Base-by-base conservation (phyloP, 257 asterid species). In the Solanum tarijense region DNA sequence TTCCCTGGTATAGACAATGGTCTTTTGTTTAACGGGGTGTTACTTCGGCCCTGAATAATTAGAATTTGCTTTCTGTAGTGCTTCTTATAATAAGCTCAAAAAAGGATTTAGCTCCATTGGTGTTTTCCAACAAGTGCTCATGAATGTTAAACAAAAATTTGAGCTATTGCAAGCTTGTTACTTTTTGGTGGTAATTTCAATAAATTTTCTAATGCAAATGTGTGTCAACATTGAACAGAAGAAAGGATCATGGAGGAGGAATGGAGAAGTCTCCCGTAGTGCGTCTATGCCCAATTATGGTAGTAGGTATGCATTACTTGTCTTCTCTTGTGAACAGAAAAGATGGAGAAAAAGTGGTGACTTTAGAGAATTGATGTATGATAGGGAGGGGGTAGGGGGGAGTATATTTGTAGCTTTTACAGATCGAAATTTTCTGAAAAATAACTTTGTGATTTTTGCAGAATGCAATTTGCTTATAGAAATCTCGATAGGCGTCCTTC, bases 191-290 rank as follows among this genome's bases (percentile, higher is more conserved):
- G 43, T 87, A 58, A 62, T 39, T 34, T 48, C 71, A 36, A 76
- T 82, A 55, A 48, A 39, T 68, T 79, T 58, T 79, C 32, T 65
- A 62, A n/a, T 4, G 0, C 82, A 69, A 55, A 87, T 88, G 69
- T 91, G 68, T 72, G 91, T 38, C 91, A 81, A 87, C 87, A 88
- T 91, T 89, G 88, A 88, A 92, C 98, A 97, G 99, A 94, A 94
- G 92, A 94, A 93, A 88, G 92, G 97, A 87, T 90, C 98, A 34
- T 41, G 94, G 94, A 89, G 90, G 88, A 95, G 92, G 91, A 94
- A 89, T 62, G 93, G 91, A 88, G 94, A 91, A 89, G 92, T 82
- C 68, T 94, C 96, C 78, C 89, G 88, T 48, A 91, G 91, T 88
- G 90, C 94, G 85, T 94, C 97, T 89, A 91, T 96, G 89, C 92